Percentiles rank a stretch among this genome's conserved stretches.
Conservation (phyloP, 495 filamentous ascomycete genomes). For the Lasiosphaeriaceae sp. region DNA sequence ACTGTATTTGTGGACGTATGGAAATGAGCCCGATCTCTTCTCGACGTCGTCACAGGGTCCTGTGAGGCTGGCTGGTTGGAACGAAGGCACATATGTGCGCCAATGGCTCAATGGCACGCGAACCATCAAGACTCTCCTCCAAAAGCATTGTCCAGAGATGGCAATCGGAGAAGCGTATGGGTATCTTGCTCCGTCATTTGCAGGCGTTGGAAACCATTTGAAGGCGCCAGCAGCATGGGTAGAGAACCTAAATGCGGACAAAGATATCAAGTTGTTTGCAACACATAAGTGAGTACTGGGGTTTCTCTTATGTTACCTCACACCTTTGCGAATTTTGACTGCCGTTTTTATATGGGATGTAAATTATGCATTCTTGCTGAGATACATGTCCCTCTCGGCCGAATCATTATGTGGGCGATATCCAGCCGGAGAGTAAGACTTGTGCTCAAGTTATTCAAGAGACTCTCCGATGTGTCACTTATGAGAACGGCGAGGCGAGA, state of each 20-base stretch:
- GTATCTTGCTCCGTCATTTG: conserved; percentile 61
- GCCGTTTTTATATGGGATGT: too few relatives aligned
- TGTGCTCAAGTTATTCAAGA: too few relatives aligned
- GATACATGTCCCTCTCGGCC: too few relatives aligned
- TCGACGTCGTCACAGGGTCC: conserved; percentile 50
- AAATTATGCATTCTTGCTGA: too few relatives aligned
- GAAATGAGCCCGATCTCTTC: conserved; percentile 66
- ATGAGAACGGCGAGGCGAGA: too few relatives aligned
- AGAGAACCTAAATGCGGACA: conserved; percentile 47
- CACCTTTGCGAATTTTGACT: not conserved
- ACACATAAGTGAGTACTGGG: conserved; percentile 54
- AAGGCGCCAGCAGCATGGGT: conserved; percentile 49
- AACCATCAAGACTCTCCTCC: conserved; percentile 46
- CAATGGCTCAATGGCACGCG: conserved; percentile 58
- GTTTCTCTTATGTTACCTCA: conserved; percentile 2
- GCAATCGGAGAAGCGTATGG: conserved; percentile 37
- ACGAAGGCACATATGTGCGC: conserved; percentile 53
- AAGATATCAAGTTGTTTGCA: conserved; percentile 54
- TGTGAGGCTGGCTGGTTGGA: conserved; percentile 52
- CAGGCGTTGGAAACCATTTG: conserved; percentile 50
- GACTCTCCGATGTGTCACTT: too few relatives aligned
- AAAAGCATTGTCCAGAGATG: conserved; percentile 50
- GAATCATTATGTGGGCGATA: too few relatives aligned
- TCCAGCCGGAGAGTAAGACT: too few relatives aligned
- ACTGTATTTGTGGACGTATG: conserved; percentile 58